A percentile compares a stretch with the other conserved stretches of the same genome.
phyloP scores from a whole-genome alignment of 306 rosid species.

The Quercus alba region DNA sequence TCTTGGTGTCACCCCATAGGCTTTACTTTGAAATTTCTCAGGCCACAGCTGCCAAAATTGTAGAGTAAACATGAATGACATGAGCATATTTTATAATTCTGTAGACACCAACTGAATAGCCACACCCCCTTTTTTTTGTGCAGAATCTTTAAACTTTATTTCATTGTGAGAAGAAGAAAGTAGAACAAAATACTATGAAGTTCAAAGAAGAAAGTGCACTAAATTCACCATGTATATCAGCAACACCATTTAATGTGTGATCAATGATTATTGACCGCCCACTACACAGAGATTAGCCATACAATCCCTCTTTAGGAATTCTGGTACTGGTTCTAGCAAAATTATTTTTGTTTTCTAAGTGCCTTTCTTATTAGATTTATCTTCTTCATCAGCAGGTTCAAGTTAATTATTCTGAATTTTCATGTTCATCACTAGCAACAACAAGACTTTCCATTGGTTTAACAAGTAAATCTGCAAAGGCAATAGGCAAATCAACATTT shows the following conservation, averaged over 20 bases:
- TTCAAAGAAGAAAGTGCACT: constrained; percentile 62
- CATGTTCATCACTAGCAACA: constrained; percentile 11
- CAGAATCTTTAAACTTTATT: constrained; percentile 9
- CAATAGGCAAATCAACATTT: constrained; percentile 76
- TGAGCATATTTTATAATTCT: neutral
- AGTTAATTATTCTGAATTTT: constrained; percentile 8
- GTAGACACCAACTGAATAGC: constrained; percentile 4
- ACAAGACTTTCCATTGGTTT: constrained; percentile 37
- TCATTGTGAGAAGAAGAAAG: neutral
- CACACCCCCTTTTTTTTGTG: neutral
- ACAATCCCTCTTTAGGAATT: constrained; percentile 83
- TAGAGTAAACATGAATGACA: constrained; percentile 22
- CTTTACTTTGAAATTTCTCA: constrained; percentile 67
- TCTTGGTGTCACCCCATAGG: constrained; percentile 97
- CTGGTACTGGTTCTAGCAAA: constrained; percentile 53
- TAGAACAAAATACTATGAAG: neutral
- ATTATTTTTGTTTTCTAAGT: constrained; percentile 27
- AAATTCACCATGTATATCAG: constrained; percentile 90
- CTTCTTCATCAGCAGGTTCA: constrained; percentile 34
- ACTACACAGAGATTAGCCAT: constrained; percentile 97
- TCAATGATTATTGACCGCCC: constrained; percentile 53
- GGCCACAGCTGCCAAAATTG: constrained; percentile 38
- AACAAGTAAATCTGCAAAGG: constrained; percentile 54
- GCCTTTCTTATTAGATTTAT: constrained; percentile 25
- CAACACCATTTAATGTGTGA: constrained; percentile 88